Evolutionary conservation across 2,329 filamentous ascomycete genomes (phyloP), one percentile per base, ranked within the genome.

Genomic region (Curvularia sp.): DNA sequence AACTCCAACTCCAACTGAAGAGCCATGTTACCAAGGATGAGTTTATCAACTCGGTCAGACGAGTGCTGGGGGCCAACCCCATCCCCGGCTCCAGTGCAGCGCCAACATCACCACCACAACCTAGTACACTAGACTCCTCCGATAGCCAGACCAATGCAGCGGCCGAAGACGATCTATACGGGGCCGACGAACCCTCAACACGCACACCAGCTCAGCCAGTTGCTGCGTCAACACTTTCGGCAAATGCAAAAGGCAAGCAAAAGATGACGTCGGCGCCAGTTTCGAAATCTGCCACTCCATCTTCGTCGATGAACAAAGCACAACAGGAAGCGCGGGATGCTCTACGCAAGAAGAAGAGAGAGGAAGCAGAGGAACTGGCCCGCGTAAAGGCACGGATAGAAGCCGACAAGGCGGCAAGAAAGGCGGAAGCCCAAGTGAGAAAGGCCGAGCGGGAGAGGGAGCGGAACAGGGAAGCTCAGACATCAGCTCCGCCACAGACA

Each of bases 321-420:
- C 68, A 71, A 55, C 67, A 69, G 60, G 60, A 64, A 28, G 73
- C 70, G 9, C 70, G 73, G 39, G 76, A 70, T 80, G 80, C 69
- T 80, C 86, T 72, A 81, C 87, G 84, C 42, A 83, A 84, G 72
- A 84, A 86, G 53, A 87, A 89, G 65, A 82, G 85, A 54, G 85
- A 91, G 60, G 86, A 87, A 2, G 82, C 85, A 45, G 84, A 89
- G 43, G 91, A 95, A 71, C 83, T 89, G 36, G 84, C 87, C 55
- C 84, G 90, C 1, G 89, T 96, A 52, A 81, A 93, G 43, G 86
- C 87, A 64, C 86, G 87, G 38, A 93, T 96, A 61, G 89, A 92
- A 69, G 86, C 89, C 59, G 92, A 96, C 78, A 91, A 89, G 72
- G 83, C 83, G 10, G 89, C 88, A 59, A 84, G 91, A 13, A 86